Base-by-base conservation (phyloP, 352 stramenopile species). In the Discostella stelligera region DNA sequence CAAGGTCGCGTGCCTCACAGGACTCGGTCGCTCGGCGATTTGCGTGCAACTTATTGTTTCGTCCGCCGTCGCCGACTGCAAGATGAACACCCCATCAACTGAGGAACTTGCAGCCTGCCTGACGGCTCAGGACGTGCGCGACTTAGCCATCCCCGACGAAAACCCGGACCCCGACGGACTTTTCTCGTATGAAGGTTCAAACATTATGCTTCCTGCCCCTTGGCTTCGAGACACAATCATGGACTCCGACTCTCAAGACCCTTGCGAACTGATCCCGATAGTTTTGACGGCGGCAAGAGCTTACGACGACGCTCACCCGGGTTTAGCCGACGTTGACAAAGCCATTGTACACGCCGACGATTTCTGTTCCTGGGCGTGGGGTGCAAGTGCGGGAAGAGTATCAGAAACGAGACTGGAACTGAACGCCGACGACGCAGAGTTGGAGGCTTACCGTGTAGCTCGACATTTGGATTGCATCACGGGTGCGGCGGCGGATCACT, bases 1-100 rank as follows among this genome's bases (percentile, higher is more conserved):
- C 60, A 68, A 68, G 20, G 60, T 68, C 14, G 60, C 13, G 8
- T 39, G n/a, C 9, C 20, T 68, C 32, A 41, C 32, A 46, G 60
- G 60, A 3, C 18, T 68, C 14, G 60, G 44, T 18, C 11, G 8
- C 9, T 10, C 11, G 16, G 39, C 18, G 21, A 8, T 13, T 39
- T 44, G 21, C n/a, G 41, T 68, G 20, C 21, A 20, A n/a, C 9
- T 68, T 11, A 20, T 41, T 56, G 20, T 50, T 1, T 41, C 20
- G 18, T 56, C 39, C n/a, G 60, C 60, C 7, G 8, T 68, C 5
- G 27, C 37, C 2, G 27, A 49, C n/a, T 53, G 20, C 39, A 25
- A 53, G n/a, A 66, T 66, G 5, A 21, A 13, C 16, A 53, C 39
- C 14, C 58, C 58, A 49, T 9, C 58, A 49, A 7, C n/a, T 16